These are phyloP conservation scores for Omphalea diandra DNA, from an alignment of 441 rosid genomes.

Conservation along the genomic window DNA sequence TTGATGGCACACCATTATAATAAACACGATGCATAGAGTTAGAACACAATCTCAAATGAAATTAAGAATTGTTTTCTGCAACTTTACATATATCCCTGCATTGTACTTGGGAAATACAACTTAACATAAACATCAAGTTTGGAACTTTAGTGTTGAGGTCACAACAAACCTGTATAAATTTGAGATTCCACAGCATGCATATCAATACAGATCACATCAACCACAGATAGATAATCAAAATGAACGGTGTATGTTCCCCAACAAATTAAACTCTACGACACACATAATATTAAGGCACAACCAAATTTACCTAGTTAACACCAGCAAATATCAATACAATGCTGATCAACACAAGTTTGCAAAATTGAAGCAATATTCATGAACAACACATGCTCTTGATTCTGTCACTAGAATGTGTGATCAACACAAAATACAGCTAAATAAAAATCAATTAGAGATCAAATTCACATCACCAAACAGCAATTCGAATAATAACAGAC, in stretches of 20 bases:
- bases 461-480: conserved; percentile 6
- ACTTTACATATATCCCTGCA: not conserved
- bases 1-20: not conserved
- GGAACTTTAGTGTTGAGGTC: not conserved
- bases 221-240: not conserved
- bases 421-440: not conserved
- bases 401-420: not conserved
- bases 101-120: not conserved
- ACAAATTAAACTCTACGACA: not conserved
- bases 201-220: not conserved
- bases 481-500: not conserved
- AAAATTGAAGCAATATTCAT: not conserved
- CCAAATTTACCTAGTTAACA: not conserved
- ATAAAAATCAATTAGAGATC: not conserved
- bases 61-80: not conserved
- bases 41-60: not conserved
- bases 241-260: not conserved
- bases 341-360: not conserved
- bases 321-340: not conserved
- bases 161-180: too few species aligned
- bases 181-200: too few species aligned
- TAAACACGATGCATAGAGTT: too few species aligned
- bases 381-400: not conserved
- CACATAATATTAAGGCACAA: not conserved
- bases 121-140: not conserved